These are phyloP conservation scores for Penicillium roqueforti DNA, from an alignment of 495 filamentous ascomycete genomes.

Conservation along the genomic window DNA sequence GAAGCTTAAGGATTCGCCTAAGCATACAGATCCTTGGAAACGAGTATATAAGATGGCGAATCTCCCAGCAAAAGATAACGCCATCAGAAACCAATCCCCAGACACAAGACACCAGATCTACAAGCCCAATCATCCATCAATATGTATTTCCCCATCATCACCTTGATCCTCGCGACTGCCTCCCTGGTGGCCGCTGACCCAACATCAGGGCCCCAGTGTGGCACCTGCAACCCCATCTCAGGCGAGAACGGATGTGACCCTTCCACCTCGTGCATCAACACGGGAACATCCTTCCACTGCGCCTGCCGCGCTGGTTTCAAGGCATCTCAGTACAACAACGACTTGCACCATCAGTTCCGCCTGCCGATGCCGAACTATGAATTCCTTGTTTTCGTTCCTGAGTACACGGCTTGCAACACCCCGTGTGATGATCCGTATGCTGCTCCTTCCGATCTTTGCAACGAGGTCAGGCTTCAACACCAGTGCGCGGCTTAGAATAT, in stretches of 20 bases:
- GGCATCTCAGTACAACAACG: conserved; percentile 41
- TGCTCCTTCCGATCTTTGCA: conserved; percentile 30
- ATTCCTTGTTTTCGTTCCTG: conserved; percentile 42
- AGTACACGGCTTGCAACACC: conserved; percentile 36
- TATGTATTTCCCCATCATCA: conserved; percentile 28
- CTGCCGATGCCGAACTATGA: conserved; percentile 38
- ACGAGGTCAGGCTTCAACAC: conserved; percentile 32
- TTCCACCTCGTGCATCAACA: conserved; percentile 51
- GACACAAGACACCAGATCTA: background rate
- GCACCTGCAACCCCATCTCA: conserved; percentile 43
- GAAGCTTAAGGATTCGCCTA: background rate
- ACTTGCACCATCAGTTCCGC: conserved; percentile 38
- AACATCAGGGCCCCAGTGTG: conserved; percentile 23
- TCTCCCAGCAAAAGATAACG: conserved; percentile 4
- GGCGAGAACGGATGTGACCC: conserved; percentile 41
- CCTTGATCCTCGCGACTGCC: conserved; percentile 21
- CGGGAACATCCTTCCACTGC: conserved; percentile 70
- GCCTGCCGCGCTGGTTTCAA: conserved; percentile 66
- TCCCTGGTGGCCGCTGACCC: conserved; percentile 24
- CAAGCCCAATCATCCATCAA: conserved; percentile 12
- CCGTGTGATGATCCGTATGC: conserved; percentile 38
- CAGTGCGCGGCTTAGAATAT: conserved; percentile 27
- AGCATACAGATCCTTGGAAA: background rate
- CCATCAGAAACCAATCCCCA: conserved; percentile 4
- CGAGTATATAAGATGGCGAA: conserved; percentile 15